Percentiles rank a stretch among this genome's conserved stretches.
Conservation (phyloP, 495 filamentous ascomycete species). For the Wilcoxina mikolae region DNA sequence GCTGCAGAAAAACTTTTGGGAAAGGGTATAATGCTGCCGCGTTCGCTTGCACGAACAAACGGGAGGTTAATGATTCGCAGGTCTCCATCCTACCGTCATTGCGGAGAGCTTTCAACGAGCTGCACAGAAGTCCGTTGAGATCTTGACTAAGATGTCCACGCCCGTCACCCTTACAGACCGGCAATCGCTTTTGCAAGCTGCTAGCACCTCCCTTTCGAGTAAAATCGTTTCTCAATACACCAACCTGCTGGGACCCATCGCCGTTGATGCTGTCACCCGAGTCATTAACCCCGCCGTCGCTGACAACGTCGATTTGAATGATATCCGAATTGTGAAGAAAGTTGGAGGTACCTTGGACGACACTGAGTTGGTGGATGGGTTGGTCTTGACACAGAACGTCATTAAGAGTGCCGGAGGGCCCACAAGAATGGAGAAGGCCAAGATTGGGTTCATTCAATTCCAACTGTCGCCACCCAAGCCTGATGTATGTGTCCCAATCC, state of each 20-base stretch:
- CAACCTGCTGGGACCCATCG: slow-evolving; percentile 82
- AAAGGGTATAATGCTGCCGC: slow-evolving; percentile 45
- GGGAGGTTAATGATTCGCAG: slow-evolving; percentile 20
- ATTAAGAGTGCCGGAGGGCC: slow-evolving; percentile 90
- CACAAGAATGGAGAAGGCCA: slow-evolving; percentile 87
- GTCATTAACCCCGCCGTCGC: slow-evolving; percentile 90
- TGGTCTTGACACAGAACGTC: slow-evolving; percentile 82
- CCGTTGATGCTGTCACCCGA: slow-evolving; percentile 87
- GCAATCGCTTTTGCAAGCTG: slow-evolving; percentile 80
- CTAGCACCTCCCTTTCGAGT: slow-evolving; percentile 91
- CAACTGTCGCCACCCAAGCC: slow-evolving; percentile 95
- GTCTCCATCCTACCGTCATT: slow-evolving; percentile 92
- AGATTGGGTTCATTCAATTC: slow-evolving; percentile 95
- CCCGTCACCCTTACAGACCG: slow-evolving; percentile 83
- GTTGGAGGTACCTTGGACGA: slow-evolving; percentile 96
- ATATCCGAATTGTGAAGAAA: slow-evolving; percentile 95
- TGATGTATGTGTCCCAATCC: slow-evolving; percentile 48
- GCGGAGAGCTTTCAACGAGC: slow-evolving; percentile 95
- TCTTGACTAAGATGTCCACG: slow-evolving; percentile 87
- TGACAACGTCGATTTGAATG: slow-evolving; percentile 88
- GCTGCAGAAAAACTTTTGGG: slow-evolving; percentile 76
- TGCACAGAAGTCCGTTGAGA: slow-evolving; percentile 69
- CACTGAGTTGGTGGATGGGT: slow-evolving; percentile 88
- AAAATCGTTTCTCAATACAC: slow-evolving; percentile 98
- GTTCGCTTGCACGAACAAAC: neutral